Base-by-base conservation (phyloP, 2,329 filamentous ascomycete species). In the Sclerotiophoma versabilis region DNA sequence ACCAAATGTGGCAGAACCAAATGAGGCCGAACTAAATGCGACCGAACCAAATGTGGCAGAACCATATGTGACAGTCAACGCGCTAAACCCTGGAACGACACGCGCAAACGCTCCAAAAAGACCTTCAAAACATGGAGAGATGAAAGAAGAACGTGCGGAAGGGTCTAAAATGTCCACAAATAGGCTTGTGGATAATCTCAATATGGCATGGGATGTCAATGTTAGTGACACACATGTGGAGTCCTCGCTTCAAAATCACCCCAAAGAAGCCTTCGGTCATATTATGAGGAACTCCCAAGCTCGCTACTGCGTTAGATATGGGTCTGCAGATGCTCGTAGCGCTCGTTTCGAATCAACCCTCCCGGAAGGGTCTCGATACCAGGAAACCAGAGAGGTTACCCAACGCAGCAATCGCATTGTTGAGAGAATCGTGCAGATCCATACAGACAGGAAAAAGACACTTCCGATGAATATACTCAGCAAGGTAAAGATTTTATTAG, bases 311-410 rank as follows among this genome's bases (percentile, higher is more conserved):
- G 14, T 60, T 36, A 36, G 33, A 15, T 36, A 36, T 36, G 10
- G 33, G 33, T 36, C 33, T 12, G 33, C 20, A 5, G 32, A 55
- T 25, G 45, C 33, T 54, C 19, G n/a, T 14, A 61, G 58, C 39
- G 48, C 51, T 47, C 22, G 33, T 47, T 58, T 61, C 12, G 26
- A 59, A 26, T 59, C 23, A n/a, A 41, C 26, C 23, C 55, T 61
- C 22, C 45, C 15, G 10, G n/a, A 25, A 25, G 22, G 46, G 9
- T 58, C 50, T 12, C 26, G 10, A 30, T 58, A 60, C 20, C 9
- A 33, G 10, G n/a, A 23, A 44, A 46, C 15, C 11, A 53, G 29
- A 48, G 50, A 60, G 38, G 37, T 60, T 47, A 58, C 44, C 15
- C 14, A 58, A 23, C 7, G 39, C 23, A 54, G 45, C 33, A 49